Evolutionary conservation across 306 rosid species (phyloP).

Genomic region (Geum urbanum): DNA sequence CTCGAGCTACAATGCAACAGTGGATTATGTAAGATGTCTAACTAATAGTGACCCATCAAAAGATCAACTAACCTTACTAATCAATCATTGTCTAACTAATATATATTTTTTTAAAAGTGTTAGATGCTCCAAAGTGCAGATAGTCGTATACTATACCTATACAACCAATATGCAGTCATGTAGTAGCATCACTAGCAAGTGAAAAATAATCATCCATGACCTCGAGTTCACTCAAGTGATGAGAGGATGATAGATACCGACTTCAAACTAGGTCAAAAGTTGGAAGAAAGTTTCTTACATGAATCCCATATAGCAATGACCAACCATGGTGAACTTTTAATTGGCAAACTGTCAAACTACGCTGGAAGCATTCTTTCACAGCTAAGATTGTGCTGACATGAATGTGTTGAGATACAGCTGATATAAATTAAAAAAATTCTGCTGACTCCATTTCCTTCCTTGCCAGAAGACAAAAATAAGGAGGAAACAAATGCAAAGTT

Average conservation of each 20-base stretch:
- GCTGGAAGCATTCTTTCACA: not conserved
- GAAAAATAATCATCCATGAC: not conserved
- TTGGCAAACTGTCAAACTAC: not conserved
- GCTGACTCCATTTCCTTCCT: not conserved
- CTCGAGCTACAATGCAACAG: conserved; percentile 13
- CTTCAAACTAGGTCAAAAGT: not conserved
- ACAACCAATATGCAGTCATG: not conserved
- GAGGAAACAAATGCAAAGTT: not conserved
- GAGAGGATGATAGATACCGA: not conserved
- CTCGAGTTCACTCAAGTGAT: not conserved
- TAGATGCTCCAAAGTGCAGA: not conserved
- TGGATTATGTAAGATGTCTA: conserved; percentile 4
- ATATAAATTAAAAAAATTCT: not conserved
- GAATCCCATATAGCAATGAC: not conserved
- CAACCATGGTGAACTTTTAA: not conserved
- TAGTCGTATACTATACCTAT: not conserved
- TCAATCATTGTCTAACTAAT: conserved; percentile 1
- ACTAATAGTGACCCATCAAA: conserved; percentile 20
- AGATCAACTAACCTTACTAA: not conserved
- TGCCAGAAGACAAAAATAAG: not conserved
- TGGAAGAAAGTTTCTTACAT: not conserved
- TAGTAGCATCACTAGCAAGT: not conserved
- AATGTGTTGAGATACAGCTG: not conserved
- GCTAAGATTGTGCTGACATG: not conserved
- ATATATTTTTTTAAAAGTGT: too few species aligned